phyloP scores from a whole-genome alignment of 495 filamentous ascomycete genomes.

The Neurospora tetrasperma region DNA sequence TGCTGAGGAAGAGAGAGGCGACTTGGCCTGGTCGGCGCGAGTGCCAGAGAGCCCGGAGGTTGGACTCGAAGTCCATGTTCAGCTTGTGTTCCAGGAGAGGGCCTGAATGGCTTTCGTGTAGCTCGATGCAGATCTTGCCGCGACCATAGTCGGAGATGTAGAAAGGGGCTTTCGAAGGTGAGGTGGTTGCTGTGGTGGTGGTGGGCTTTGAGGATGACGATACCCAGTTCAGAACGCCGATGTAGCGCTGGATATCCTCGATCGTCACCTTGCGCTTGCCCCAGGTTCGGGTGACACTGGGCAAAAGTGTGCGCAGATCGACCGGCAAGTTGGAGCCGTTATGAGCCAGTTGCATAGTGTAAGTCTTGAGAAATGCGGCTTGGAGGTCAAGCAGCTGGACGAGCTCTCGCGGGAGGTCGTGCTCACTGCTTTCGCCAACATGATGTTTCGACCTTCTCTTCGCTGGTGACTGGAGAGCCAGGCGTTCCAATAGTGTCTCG shows the following conservation, averaged over 20 bases:
- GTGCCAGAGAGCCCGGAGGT: constrained; percentile 40
- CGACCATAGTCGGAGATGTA: constrained; percentile 51
- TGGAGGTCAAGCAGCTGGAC: constrained; percentile 46
- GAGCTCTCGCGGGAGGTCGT: constrained; percentile 42
- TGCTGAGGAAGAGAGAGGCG: constrained; percentile 35
- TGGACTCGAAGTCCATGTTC: constrained; percentile 41
- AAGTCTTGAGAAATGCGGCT: constrained; percentile 45
- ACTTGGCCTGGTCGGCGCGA: constrained; percentile 12
- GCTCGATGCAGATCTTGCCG: constrained; percentile 36
- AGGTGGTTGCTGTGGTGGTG: constrained; percentile 2
- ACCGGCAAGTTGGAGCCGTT: constrained; percentile 50
- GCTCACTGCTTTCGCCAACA: background rate
- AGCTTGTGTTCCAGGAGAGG: constrained; percentile 46
- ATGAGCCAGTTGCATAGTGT: constrained; percentile 52
- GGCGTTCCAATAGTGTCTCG: constrained; percentile 28
- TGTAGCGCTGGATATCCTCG: constrained; percentile 46
- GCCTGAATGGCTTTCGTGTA: constrained; percentile 20
- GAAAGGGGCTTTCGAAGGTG: constrained; percentile 24
- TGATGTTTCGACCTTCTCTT: constrained; percentile 1
- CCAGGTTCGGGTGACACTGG: constrained; percentile 49
- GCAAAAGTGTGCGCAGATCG: constrained; percentile 45
- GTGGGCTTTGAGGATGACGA: background rate
- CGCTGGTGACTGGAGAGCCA: constrained; percentile 29
- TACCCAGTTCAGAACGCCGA: constrained; percentile 40
- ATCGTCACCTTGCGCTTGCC: constrained; percentile 46